These are phyloP conservation scores for Eimeria sp. DNA, from an alignment of 169 alveolate genomes.

Conservation along the genomic window DNA sequence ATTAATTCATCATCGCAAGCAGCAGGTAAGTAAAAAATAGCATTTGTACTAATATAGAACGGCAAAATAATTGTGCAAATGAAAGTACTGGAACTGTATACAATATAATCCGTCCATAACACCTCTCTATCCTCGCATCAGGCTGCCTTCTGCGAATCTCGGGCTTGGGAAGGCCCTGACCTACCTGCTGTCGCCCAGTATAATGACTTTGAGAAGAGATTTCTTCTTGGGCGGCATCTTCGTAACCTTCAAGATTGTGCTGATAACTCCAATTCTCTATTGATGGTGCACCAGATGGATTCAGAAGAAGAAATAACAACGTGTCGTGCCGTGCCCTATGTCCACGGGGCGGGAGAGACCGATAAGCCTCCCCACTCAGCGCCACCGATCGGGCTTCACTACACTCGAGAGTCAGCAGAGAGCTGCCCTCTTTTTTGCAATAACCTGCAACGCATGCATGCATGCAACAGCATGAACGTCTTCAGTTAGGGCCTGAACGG, in stretches of 20 bases:
- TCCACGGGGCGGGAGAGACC: background rate
- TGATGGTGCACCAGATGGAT: background rate
- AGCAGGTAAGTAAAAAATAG: background rate
- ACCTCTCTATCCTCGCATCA: too few relatives aligned
- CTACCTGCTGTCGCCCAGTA: constrained; percentile 99
- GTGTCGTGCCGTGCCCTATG: too few relatives aligned
- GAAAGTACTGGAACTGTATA: too few relatives aligned
- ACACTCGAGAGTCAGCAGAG: too few relatives aligned
- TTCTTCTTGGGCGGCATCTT: constrained; percentile 85
- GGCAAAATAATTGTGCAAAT: too few relatives aligned
- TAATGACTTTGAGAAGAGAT: constrained; percentile 96
- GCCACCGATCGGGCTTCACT: background rate
- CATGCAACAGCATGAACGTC: background rate
- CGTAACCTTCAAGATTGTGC: background rate
- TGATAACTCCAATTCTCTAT: background rate
- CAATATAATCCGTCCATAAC: too few relatives aligned
- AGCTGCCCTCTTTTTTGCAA: background rate
- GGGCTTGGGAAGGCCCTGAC: background rate
- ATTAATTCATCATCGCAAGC: background rate
- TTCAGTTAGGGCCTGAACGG: background rate
- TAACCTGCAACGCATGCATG: background rate
- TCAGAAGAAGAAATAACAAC: background rate
- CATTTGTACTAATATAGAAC: too few relatives aligned
- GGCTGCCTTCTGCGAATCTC: too few relatives aligned
- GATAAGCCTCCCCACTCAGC: background rate